Evolutionary conservation across 1,139 yeast genomes (phyloP), one percentile per base, ranked within the genome.

Genomic region (Taphrina deformans): DNA sequence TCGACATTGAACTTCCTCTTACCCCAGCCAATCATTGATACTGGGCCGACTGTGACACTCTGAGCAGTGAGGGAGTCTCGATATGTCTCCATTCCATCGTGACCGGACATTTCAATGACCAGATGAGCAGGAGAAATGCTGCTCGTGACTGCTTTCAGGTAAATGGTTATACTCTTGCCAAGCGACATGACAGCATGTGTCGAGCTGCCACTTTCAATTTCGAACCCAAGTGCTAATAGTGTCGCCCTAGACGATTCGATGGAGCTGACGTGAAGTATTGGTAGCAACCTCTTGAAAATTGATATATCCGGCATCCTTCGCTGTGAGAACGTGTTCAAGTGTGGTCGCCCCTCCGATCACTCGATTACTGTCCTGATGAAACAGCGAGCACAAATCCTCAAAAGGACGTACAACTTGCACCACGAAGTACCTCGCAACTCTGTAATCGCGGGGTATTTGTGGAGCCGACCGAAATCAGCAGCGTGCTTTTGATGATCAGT

Each of bases 21-120:
- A 1, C 62, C 62, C 62, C 62, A 58, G 6, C 62, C 62, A 31
- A 48, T 26, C 18, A 16, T 24, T 29, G 41, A 16, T n/a, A 58
- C 24, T n/a, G 29, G 55, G 9, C 27, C 12, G 16, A 29, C 41
- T 1, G 16, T 18, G 41, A 29, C 12, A 16, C n/a, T 33, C 18
- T 14, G 33, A 26, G 52, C 21, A 27, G 12, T 23, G 52, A 26
- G 18, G 23, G 21, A 27, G 24, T 29, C 27, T 5, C 55, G 40
- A n/a, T 33, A 51, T 5, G 6, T 12, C 14, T 51, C 55, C 2
- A 51, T 4, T 3, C 55, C 55, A 2, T 12, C 9, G 2, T 31
- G 27, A 4, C 55, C 55, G 12, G 27, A n/a, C 18, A 29, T 12
- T 18, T 51, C 55, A 6, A 51, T 16, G 3, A 18, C 21, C 41